These are phyloP conservation scores for Pedinophyceae sp. DNA, from an alignment of 139 green algal genomes.

Conservation along the genomic window DNA sequence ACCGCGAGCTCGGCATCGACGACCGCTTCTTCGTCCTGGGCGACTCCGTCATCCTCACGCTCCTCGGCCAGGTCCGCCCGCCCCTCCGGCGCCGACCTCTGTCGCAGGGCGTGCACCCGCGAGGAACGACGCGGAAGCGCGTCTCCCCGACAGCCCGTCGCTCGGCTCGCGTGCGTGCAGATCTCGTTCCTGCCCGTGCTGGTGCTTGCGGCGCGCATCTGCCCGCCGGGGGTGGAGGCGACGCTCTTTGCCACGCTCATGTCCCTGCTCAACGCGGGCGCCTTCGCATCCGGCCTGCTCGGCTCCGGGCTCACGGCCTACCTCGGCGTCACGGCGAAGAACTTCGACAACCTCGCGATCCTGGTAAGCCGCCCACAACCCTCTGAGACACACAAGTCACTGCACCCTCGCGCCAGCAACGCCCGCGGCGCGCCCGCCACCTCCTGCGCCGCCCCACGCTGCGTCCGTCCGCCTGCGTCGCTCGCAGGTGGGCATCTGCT, in stretches of 20 bases:
- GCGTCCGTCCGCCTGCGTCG: too few species aligned
- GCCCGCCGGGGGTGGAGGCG: constrained; percentile 79
- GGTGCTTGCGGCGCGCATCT: constrained; percentile 71
- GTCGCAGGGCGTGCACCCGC: too few species aligned
- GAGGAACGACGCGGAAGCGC: too few species aligned
- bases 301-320: constrained; percentile 52
- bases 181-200: constrained; percentile 92
- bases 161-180: constrained; percentile 15
- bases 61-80: constrained; percentile 51
- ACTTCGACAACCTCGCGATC: constrained; percentile 51
- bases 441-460: too few species aligned
- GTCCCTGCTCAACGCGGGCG: constrained; percentile 71
- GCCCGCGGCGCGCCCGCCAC: constrained; percentile 4
- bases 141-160: too few species aligned
- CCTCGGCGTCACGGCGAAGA: constrained; percentile 39
- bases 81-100: too few species aligned
- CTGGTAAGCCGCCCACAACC: constrained; percentile 23
- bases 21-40: constrained; percentile 84
- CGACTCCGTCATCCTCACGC: constrained; percentile 79
- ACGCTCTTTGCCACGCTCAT: constrained; percentile 96
- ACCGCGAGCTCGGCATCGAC: constrained; percentile 38
- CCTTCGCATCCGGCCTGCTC: constrained; percentile 34
- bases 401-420: not conserved
- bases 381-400: constrained; percentile 3
- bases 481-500: constrained; percentile 26